A percentile compares a stretch with the other conserved stretches of the same genome.
These are phyloP conservation scores for Rhizoctonia solani DNA, from an alignment of 1,284 basidiomycete genomes.

Conservation along the genomic window DNA sequence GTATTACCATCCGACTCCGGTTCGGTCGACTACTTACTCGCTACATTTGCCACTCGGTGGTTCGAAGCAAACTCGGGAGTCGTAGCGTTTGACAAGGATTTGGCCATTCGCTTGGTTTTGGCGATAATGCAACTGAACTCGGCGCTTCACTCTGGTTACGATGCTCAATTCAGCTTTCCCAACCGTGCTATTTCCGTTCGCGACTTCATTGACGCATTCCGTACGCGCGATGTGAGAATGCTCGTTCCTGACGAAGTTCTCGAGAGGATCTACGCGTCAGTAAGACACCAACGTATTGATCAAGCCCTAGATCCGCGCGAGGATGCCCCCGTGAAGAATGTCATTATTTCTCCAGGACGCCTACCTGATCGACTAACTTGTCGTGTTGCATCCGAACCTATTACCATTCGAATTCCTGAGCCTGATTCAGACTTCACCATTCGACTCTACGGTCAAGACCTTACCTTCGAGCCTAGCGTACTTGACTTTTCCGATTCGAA, in stretches of 20 bases:
- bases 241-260: slow-evolving; percentile 75
- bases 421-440: slow-evolving; percentile 78
- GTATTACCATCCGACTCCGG: slow-evolving; percentile 65
- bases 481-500: slow-evolving; percentile 75
- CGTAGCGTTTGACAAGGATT: slow-evolving; percentile 77
- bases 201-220: slow-evolving; percentile 81
- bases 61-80: slow-evolving; percentile 82
- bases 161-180: slow-evolving; percentile 64
- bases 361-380: slow-evolving; percentile 80
- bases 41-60: slow-evolving; percentile 84
- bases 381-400: slow-evolving; percentile 80
- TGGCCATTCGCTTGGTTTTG: slow-evolving; percentile 77
- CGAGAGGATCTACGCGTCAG: slow-evolving; percentile 75
- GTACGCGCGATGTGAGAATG: slow-evolving; percentile 67
- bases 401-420: slow-evolving; percentile 80
- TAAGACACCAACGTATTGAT: slow-evolving; percentile 69
- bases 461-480: slow-evolving; percentile 81
- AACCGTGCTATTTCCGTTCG: slow-evolving; percentile 67
- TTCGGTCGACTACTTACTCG: slow-evolving; percentile 65
- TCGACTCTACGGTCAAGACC: slow-evolving; percentile 80
- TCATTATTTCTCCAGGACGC: slow-evolving; percentile 68
- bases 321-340: slow-evolving; percentile 47
- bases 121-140: slow-evolving; percentile 88
- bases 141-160: slow-evolving; percentile 57
- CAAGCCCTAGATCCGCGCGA: slow-evolving; percentile 64